Base-by-base conservation (phyloP, 257 asterid genomes). In the Misopates orontium region DNA sequence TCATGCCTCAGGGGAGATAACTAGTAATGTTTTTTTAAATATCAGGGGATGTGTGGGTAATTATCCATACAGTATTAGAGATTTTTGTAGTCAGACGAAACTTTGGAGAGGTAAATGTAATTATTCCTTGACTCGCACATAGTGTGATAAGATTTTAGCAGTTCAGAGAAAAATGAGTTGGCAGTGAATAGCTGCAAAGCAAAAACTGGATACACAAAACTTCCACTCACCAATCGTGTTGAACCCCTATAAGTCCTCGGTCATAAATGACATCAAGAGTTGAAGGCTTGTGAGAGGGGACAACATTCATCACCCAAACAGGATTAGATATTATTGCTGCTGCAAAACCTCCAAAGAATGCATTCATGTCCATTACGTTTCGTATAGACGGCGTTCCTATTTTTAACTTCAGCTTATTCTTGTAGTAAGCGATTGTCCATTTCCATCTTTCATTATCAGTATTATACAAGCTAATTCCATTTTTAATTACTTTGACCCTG, bases 281-380 rank as follows among this genome's bases (percentile, higher is more conserved):
- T 19, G 89, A 83, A 49, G 96, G 87, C 61, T 81, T 83, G 18
- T 70, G 84, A 70, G 95, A 78, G 19, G 99, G 98, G 70, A 90
- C 88, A 25, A 86, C 96, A 13, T 94, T 94, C 99, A 94, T 94
- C 75, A 94, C 99, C 99, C 99, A 94, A 40, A 86, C 89, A 54
- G 98, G 96, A 79, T 88, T 93, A 48, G 86, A 75, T 49, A 75
- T 36, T 58, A 90, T 66, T 54, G 96, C 89, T 4, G 96, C 90
- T 24, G 98, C 98, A 84, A 94, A 94, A 42, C 99, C 95, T 74
- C 98, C 96, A 61, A 90, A 90, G 70, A 88, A 81, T 7, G 99
- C 99, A 59, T 94, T 91, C 99, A 90, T 88, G 83, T 94, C 99
- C 99, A 94, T 86, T 77, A 88, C 91, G 61, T 94, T 94, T 54